phyloP scores from a whole-genome alignment of 768 basidiomycete species.

The Pilatotrama ljubarskyi region DNA sequence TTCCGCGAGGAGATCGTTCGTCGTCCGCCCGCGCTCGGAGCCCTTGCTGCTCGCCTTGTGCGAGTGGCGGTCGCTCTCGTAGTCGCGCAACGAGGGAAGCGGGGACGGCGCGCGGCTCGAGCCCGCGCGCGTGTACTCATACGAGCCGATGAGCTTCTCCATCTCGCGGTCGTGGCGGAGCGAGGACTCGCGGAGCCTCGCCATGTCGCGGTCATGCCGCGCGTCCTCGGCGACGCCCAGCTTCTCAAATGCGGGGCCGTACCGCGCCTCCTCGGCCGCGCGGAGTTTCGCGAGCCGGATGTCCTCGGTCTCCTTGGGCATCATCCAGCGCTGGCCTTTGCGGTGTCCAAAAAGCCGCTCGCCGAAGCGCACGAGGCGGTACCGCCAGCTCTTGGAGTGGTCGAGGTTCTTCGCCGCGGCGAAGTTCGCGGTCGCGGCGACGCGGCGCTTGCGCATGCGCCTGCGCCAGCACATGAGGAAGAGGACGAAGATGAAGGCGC shows the following conservation, averaged over 20 bases:
- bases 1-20: slow-evolving; percentile 38
- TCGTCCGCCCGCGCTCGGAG: slow-evolving; percentile 8
- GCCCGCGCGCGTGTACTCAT: slow-evolving; percentile 46
- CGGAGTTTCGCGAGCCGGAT: slow-evolving; percentile 52
- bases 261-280: slow-evolving; percentile 50
- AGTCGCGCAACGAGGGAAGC: slow-evolving; percentile 38
- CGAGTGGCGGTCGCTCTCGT: slow-evolving; percentile 18
- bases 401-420: slow-evolving; percentile 58
- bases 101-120: slow-evolving; percentile 44
- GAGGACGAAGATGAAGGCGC: slow-evolving; percentile 72
- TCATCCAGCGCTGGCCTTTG: slow-evolving; percentile 28
- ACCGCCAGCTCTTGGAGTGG: slow-evolving; percentile 51
- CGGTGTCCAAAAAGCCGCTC: slow-evolving; percentile 57
- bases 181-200: slow-evolving; percentile 22
- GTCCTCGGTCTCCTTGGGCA: slow-evolving; percentile 39
- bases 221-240: slow-evolving; percentile 34
- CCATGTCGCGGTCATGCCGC: slow-evolving; percentile 42
- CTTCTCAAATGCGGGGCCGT: slow-evolving; percentile 39
- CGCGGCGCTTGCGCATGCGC: slow-evolving; percentile 66
- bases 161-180: slow-evolving; percentile 28
- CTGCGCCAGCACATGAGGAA: slow-evolving; percentile 71
- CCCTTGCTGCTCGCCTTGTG: slow-evolving; percentile 13
- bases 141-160: slow-evolving; percentile 51
- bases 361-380: slow-evolving; percentile 55
- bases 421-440: slow-evolving; percentile 64